Evolutionary conservation across 2,329 filamentous ascomycete genomes (phyloP).

Genomic region (Fusarium phyllophilum): DNA sequence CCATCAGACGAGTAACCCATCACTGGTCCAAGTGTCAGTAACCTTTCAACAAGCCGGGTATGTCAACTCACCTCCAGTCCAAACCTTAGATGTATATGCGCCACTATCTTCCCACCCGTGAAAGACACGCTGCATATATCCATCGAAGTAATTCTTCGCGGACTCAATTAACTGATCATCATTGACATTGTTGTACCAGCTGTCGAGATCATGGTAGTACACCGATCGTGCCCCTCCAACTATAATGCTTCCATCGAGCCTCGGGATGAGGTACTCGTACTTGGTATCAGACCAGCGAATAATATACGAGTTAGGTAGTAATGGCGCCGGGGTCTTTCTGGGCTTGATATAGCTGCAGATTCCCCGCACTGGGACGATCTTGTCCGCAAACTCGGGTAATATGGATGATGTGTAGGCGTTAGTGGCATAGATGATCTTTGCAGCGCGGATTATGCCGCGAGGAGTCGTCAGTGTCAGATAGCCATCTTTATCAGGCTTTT

Average conservation of each 20-base stretch:
- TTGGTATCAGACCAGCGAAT: slow-evolving; percentile 10
- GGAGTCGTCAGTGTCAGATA: not conserved
- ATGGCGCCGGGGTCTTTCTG: not conserved
- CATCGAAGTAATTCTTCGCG: slow-evolving; percentile 52
- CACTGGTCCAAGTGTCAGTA: slow-evolving; percentile 36
- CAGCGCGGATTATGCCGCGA: not conserved
- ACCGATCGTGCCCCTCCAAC: not conserved
- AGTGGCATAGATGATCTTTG: not conserved
- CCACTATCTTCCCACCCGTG: slow-evolving; percentile 58
- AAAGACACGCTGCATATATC: slow-evolving; percentile 60
- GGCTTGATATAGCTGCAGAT: slow-evolving; percentile 6
- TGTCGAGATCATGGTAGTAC: not conserved
- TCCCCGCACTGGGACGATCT: not conserved
- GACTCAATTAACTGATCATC: not conserved
- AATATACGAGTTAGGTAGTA: not conserved
- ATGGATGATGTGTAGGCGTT: slow-evolving; percentile 3
- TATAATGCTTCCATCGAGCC: not conserved
- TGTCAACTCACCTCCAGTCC: slow-evolving; percentile 40
- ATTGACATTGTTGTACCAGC: slow-evolving; percentile 1
- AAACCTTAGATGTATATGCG: slow-evolving; percentile 48
- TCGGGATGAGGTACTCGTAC: slow-evolving; percentile 1
- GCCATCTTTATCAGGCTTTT: not conserved
- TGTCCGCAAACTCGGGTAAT: not conserved
- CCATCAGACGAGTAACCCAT: slow-evolving; percentile 56
- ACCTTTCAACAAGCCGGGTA: slow-evolving; percentile 9